Percentiles rank a stretch among this genome's conserved stretches.
Conservation (phyloP, 768 basidiomycete species). For the Naganishia kalamii region DNA sequence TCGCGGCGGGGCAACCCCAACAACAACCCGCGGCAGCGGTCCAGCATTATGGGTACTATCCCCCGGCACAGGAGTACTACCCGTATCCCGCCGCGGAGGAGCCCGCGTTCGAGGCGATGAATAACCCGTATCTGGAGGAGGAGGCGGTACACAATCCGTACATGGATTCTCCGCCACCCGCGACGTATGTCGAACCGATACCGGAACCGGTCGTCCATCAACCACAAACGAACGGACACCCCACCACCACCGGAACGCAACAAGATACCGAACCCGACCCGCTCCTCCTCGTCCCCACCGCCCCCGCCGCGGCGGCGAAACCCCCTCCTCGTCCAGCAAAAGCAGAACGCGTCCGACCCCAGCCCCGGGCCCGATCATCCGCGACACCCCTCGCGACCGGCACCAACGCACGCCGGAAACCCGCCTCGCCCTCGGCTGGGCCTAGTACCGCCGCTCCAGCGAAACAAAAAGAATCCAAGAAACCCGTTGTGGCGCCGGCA, state of each 20-base stretch:
- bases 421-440: not conserved
- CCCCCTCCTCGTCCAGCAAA: not conserved
- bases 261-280: not conserved
- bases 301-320: no score
- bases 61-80: no score
- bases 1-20: not conserved
- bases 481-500: not conserved
- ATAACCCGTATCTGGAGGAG: no score
- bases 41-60: no score
- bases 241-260: not conserved
- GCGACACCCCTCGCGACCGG: not conserved
- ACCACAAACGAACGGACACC: no score
- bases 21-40: not conserved
- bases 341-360: not conserved
- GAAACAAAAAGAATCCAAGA: not conserved
- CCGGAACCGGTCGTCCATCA: not conserved
- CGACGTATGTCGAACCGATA: no score
- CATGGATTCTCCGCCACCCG: no score
- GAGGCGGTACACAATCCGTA: no score
- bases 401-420: not conserved
- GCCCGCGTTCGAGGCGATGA: no score
- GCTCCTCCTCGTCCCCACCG: not conserved
- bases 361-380: conserved; percentile 1
- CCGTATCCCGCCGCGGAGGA: no score
- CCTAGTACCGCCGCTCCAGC: not conserved